phyloP scores from a whole-genome alignment of 179 eudicot species.

The Heliamphora pulchella region DNA sequence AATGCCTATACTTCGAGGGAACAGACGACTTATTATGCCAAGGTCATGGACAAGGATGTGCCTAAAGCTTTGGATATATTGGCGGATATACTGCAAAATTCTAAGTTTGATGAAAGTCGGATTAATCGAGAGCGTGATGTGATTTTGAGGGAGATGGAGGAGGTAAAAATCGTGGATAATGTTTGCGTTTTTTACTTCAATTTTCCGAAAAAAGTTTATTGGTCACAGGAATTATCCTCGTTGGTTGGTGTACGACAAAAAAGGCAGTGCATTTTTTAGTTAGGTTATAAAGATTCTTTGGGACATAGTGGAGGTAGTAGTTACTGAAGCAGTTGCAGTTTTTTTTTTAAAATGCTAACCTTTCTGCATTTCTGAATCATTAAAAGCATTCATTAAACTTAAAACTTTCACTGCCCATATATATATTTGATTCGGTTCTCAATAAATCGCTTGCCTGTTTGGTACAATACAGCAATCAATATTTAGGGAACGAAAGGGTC shows the following conservation, averaged over 20 bases:
- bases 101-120: conserved; percentile 34
- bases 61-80: conserved; percentile 47
- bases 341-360: too few relatives aligned
- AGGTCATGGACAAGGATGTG: conserved; percentile 37
- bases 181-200: neutral
- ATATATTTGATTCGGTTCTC: too few relatives aligned
- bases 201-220: neutral
- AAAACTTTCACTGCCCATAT: too few relatives aligned
- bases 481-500: too few relatives aligned
- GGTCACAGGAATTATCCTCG: neutral
- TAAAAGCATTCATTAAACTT: too few relatives aligned
- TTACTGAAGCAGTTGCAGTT: neutral
- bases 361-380: too few relatives aligned
- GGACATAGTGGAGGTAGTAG: neutral
- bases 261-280: neutral
- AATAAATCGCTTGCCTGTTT: too few relatives aligned
- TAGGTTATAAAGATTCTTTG: neutral
- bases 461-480: too few relatives aligned
- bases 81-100: conserved; percentile 56
- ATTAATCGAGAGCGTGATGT: conserved; percentile 43
- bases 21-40: conserved; percentile 42
- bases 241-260: neutral
- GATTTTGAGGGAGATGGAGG: conserved; percentile 57
- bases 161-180: conserved; percentile 30
- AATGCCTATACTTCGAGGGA: conserved; percentile 55